Base-by-base conservation (phyloP, 2,329 filamentous ascomycete species). In the Sclerotinia sclerotiorum region DNA sequence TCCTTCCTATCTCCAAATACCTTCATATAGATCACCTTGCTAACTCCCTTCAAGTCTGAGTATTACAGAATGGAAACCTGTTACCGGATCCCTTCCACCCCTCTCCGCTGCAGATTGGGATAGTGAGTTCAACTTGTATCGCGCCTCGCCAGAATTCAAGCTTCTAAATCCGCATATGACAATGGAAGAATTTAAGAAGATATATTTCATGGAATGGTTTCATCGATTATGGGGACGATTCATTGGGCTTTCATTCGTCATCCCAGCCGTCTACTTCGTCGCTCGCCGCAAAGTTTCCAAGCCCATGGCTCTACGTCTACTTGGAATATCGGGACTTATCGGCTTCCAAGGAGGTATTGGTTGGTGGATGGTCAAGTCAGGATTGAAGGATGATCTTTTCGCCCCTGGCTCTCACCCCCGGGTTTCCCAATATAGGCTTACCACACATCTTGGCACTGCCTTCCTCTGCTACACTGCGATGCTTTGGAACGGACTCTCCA, bases 311-410 rank as follows among this genome's bases (percentile, higher is more conserved):
- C 79, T 84, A 74, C 90, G 91, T 71, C 84, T 99, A 19, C 81
- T 88, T 52, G 94, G 93, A 17, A 98, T 99, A 71, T 92, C 92
- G 55, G 87, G 85, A 61, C 84, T 98, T 74, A 97, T 99, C 76
- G 95, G 93, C 67, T 95, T 97, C 79, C 95, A 99, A 79, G 95
- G 95, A 56, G 87, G 95, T 76, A 89, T 99, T 72, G 95, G 95
- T 67, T 99, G 95, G 95, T 99, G 95, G 93, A 99, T 99, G 95
- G 95, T 99, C 74, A 96, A 96, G 80, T 96, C 92, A 15, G 95
- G 95, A 1, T 84, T 99, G 71, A 96, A 94, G 79, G 95, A 98
- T 78, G 95, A 99, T 79, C 86, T 99, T 39, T 97, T 99, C 77
- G 92, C 92, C 27, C 90, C 92, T 2, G 95, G 94, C 17, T 91